These are phyloP conservation scores for Orbilia oligospora DNA, from an alignment of 2,329 filamentous ascomycete species.

Conservation along the genomic window DNA sequence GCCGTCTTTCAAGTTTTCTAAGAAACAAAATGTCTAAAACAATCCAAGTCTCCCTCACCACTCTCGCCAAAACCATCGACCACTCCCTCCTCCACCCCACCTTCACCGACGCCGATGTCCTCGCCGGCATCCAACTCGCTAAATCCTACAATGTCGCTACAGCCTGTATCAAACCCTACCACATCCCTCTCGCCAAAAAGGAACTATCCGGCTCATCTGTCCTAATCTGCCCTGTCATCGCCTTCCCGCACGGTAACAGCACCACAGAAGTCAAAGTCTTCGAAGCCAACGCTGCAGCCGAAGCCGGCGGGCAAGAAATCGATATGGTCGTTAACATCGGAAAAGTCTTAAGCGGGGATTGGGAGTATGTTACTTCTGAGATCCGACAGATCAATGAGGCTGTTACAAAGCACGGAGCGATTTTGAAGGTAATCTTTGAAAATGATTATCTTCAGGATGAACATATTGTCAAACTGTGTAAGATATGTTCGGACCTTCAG, in stretches of 20 bases:
- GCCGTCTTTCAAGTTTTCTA: not conserved
- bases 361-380: slow-evolving; percentile 73
- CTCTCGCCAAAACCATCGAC: slow-evolving; percentile 73
- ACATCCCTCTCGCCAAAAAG: slow-evolving; percentile 70
- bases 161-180: slow-evolving; percentile 74
- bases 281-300: slow-evolving; percentile 71
- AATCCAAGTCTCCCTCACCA: slow-evolving; percentile 41
- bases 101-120: slow-evolving; percentile 73
- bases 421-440: slow-evolving; percentile 76
- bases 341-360: slow-evolving; percentile 73
- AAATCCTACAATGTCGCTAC: slow-evolving; percentile 71
- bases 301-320: slow-evolving; percentile 71
- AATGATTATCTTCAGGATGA: slow-evolving; percentile 72
- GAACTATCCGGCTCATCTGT: slow-evolving; percentile 71
- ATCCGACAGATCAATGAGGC: slow-evolving; percentile 71
- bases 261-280: slow-evolving; percentile 72
- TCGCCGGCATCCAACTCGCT: slow-evolving; percentile 70
- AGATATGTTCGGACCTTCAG: slow-evolving; percentile 71
- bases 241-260: slow-evolving; percentile 75
- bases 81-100: slow-evolving; percentile 76
- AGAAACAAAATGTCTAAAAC: slow-evolving; percentile 36
- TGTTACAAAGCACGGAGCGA: slow-evolving; percentile 68
- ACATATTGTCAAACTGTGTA: slow-evolving; percentile 72
- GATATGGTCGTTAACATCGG: slow-evolving; percentile 76
- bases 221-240: slow-evolving; percentile 73